Evolutionary conservation across 192 early-diverging fungal genomes (phyloP).

Genomic region (Backusella circina): DNA sequence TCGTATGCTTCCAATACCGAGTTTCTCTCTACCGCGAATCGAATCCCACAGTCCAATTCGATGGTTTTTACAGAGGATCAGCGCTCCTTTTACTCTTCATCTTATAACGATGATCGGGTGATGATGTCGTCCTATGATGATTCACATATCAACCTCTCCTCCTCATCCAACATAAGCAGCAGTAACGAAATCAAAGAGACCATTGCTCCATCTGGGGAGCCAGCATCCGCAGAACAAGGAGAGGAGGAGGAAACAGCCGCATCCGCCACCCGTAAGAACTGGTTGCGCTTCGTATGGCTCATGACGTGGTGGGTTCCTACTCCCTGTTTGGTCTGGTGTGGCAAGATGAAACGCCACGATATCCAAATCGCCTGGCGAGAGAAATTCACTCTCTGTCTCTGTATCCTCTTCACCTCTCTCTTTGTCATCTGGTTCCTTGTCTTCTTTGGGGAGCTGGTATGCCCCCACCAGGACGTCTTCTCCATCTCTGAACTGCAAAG

Average conservation of each 20-base stretch:
- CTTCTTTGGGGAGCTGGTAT: constrained; percentile 66
- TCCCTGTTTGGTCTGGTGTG: constrained; percentile 59
- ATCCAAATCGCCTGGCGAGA: constrained; percentile 95
- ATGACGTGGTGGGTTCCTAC: constrained; percentile 83
- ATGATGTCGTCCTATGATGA: constrained; percentile 5
- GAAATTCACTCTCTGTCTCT: constrained; percentile 86
- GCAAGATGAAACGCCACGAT: constrained; percentile 74
- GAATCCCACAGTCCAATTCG: neutral
- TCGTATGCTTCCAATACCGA: constrained; percentile 23
- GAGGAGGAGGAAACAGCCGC: constrained; percentile 44
- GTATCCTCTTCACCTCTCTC: constrained; percentile 75
- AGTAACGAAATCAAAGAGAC: constrained; percentile 6
- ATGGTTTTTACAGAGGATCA: constrained; percentile 31
- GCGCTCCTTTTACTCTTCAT: constrained; percentile 30
- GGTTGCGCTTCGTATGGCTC: constrained; percentile 79
- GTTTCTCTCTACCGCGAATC: neutral
- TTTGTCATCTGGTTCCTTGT: constrained; percentile 84
- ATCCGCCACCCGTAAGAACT: constrained; percentile 64
- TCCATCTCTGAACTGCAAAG: constrained; percentile 52
- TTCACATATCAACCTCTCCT: constrained; percentile 21
- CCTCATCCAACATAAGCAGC: neutral
- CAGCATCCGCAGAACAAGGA: constrained; percentile 10
- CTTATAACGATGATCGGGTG: constrained; percentile 26
- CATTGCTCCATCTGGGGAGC: constrained; percentile 32
- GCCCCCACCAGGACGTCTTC: constrained; percentile 71